These are phyloP conservation scores for Diaporthe eres DNA, from an alignment of 2,329 filamentous ascomycete genomes.

Conservation along the genomic window DNA sequence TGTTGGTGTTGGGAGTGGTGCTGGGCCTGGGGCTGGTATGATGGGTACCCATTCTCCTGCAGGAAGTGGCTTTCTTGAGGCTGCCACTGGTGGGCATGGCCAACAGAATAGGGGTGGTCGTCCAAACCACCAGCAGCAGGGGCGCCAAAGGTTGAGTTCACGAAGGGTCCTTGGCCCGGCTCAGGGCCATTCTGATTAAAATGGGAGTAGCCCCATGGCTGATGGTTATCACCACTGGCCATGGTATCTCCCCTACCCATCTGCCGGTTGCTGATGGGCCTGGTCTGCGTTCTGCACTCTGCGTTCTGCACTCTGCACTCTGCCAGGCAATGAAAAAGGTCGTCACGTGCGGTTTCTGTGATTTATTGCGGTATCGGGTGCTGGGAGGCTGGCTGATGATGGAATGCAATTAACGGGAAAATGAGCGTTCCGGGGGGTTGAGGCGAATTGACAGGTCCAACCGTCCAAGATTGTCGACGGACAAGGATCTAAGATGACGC, in stretches of 20 bases:
- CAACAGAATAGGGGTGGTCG: conserved; percentile 34
- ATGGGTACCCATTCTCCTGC: conserved; percentile 22
- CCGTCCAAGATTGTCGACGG: neutral
- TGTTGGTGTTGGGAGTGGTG: conserved; percentile 4
- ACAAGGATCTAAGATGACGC: conserved; percentile 18
- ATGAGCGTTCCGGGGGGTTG: neutral
- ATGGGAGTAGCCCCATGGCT: conserved; percentile 41
- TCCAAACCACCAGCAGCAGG: conserved; percentile 29
- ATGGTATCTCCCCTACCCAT: conserved; percentile 1
- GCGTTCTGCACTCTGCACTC: neutral
- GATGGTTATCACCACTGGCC: conserved; percentile 40
- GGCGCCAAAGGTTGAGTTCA: conserved; percentile 34
- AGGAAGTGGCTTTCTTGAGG: conserved; percentile 36
- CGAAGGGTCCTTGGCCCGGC: conserved; percentile 36
- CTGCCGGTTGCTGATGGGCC: neutral
- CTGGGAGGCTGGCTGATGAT: neutral
- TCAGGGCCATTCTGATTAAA: conserved; percentile 38
- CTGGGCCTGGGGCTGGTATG: conserved; percentile 30
- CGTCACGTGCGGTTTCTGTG: conserved; percentile 27
- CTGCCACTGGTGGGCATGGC: conserved; percentile 41
- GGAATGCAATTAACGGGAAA: conserved; percentile 30
- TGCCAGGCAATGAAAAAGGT: neutral
- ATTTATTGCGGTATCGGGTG: conserved; percentile 11
- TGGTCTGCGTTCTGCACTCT: neutral
- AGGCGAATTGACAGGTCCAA: neutral